Evolutionary conservation across 2,329 filamentous ascomycete species (phyloP), one percentile per base, ranked within the genome.

Genomic region (Fusarium sp.): DNA sequence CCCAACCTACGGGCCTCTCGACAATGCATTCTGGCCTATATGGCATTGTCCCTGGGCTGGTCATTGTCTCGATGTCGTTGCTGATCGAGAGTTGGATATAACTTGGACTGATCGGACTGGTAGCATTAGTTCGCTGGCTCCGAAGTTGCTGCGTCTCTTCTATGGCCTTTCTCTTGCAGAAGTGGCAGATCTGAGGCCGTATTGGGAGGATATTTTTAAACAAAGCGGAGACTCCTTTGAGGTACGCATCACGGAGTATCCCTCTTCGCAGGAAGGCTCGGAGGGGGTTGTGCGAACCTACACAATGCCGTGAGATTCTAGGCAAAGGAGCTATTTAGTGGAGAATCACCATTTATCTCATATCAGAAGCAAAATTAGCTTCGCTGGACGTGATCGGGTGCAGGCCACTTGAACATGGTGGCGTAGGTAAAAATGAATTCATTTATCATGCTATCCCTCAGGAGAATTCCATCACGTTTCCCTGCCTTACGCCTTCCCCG

Each of bases 31-130:
- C 20, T 47, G 56, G 41, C 53, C 39, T 1, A 69, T 69, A 0
- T 66, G 37, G 43, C 21, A 13, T 1, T 65, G 57, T 2, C 39
- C 38, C 3, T 69, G 67, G 67, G 61, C 65, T 3, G 46, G 52
- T 0, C 53, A 66, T 12, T 49, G 43, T 5, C 15, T 69, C 9
- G 67, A 69, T 5, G 28, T 63, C 13, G 53, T 69, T 6, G 11
- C 26, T 3, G 38, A 59, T 8, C 6, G 11, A 3, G 15, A 21
- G 5, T 15, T 41, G 3, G 53, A 49, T 20, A 9, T 2, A 4
- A 24, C 5, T 1, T 66, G 67, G 57, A 13, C 41, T 15, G 61
- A 69, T 13, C 64, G 61, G 2, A 63, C 48, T 16, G 9, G 20
- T 5, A 38, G 12, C 2, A 23, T 69, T 15, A 38, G 21, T 1